Evolutionary conservation across 495 filamentous ascomycete species (phyloP).

Genomic region (Aspergillus kassunensis): DNA sequence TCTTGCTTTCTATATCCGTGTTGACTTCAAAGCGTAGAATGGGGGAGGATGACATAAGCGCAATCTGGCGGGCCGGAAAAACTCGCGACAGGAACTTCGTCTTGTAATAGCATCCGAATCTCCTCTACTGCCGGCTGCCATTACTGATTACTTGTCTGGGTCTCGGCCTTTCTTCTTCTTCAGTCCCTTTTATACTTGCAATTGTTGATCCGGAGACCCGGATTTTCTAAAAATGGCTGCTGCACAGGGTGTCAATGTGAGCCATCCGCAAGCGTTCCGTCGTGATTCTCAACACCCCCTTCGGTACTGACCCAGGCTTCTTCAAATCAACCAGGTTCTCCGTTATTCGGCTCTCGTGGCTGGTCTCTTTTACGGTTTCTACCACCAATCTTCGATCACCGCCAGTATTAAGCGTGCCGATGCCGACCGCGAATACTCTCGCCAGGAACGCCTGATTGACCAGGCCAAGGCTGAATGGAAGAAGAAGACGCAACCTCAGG

Average conservation of each 20-base stretch:
- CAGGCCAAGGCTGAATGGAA: conserved; percentile 87
- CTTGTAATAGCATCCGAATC: conserved; percentile 25
- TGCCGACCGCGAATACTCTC: conserved; percentile 73
- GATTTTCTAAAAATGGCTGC: conserved; percentile 40
- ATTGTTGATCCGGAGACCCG: conserved; percentile 25
- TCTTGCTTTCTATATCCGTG: background rate
- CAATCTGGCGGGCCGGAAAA: conserved; percentile 46
- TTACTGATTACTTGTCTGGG: conserved; percentile 22
- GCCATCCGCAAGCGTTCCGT: conserved; percentile 21
- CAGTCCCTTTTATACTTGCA: conserved; percentile 20
- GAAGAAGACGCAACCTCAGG: conserved; percentile 62
- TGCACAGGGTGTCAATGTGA: conserved; percentile 49
- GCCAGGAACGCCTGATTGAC: conserved; percentile 81
- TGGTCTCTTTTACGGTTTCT: conserved; percentile 89
- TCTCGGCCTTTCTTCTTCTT: conserved; percentile 23
- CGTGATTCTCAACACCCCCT: conserved; percentile 1
- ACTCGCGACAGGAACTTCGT: conserved; percentile 50
- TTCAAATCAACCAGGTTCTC: conserved; percentile 64
- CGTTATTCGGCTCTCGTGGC: conserved; percentile 85
- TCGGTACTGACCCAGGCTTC: conserved; percentile 9
- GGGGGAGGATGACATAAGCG: conserved; percentile 45
- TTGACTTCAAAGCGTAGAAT: conserved; percentile 6
- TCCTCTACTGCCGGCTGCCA: conserved; percentile 13
- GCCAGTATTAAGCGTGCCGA: conserved; percentile 60
- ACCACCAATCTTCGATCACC: conserved; percentile 76